Percentiles rank a stretch among this genome's conserved stretches.
phyloP scores from a whole-genome alignment of 2,329 filamentous ascomycete genomes.

The Cladosporium cucumerinum region DNA sequence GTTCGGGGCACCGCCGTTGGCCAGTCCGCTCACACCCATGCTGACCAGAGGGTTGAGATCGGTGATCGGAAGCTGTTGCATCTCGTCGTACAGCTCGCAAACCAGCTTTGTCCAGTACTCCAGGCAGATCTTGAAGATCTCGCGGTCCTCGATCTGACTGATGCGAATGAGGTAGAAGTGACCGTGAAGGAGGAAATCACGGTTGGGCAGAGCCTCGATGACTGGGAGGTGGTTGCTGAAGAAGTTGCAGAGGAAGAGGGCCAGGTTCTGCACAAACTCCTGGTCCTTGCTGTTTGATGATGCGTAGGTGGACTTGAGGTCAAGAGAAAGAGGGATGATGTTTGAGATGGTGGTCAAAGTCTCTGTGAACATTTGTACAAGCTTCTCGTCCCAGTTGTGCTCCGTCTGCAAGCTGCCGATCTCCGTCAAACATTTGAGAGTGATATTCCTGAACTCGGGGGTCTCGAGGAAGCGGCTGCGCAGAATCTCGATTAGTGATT shows the following conservation, averaged over 20 bases:
- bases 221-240: slow-evolving; percentile 91
- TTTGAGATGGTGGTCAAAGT: slow-evolving; percentile 87
- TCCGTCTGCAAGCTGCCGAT: slow-evolving; percentile 91
- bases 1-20: slow-evolving; percentile 80
- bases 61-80: slow-evolving; percentile 91
- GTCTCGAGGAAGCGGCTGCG: slow-evolving; percentile 88
- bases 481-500: slow-evolving; percentile 81
- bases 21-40: slow-evolving; percentile 67
- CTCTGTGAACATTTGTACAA: slow-evolving; percentile 98
- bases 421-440: slow-evolving; percentile 93
- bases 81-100: slow-evolving; percentile 96
- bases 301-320: slow-evolving; percentile 87
- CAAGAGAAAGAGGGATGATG: slow-evolving; percentile 86
- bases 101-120: slow-evolving; percentile 99
- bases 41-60: slow-evolving; percentile 87
- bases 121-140: slow-evolving; percentile 98
- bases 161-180: slow-evolving; percentile 98
- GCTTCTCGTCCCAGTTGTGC: slow-evolving; percentile 85
- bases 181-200: slow-evolving; percentile 89
- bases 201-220: slow-evolving; percentile 92
- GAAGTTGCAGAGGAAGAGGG: slow-evolving; percentile 94
- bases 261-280: slow-evolving; percentile 95
- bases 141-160: slow-evolving; percentile 95
- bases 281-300: slow-evolving; percentile 90
- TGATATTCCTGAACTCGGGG: slow-evolving; percentile 94